Base-by-base conservation (phyloP, 345 rosid genomes). In the Linum trigynum region DNA sequence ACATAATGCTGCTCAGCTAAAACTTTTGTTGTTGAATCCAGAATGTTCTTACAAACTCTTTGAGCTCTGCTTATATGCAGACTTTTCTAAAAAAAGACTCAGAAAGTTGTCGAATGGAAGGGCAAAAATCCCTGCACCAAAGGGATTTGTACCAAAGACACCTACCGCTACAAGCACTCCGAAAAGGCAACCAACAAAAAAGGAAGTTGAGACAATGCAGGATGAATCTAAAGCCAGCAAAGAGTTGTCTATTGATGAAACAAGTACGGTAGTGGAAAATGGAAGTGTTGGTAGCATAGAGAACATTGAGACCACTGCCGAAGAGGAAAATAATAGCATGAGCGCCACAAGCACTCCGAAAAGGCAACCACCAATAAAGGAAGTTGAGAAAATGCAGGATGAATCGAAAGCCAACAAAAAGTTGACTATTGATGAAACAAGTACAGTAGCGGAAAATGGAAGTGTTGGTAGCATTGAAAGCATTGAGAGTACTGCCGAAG, bases 31-130 rank as follows among this genome's bases (percentile, higher is more conserved):
- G 32, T 23, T 23, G 32, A 48, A 48, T 48, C 14, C 53, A 48
- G 9, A 48, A 38, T 62, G 14, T 50, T 16, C 16, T 61, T 5
- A 43, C 0, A 23, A 23, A 23, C 32, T 23, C 32, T 23, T 23
- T 23, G 32, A 23, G 32, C 32, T 23, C 32, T 43, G 16, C 70
- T 38, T 17, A 39, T 43, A 16, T 45, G 45, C 77, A 89, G 98
- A 89, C 77, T 92, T 84, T 79, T 76, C 88, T 9, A 80, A 71
- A 79, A 81, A 78, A 82, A 92, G 79, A 74, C 86, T 66, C 43
- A 82, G 78, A 74, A 86, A 65, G 69, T 55, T 58, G 39, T 69
- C 88, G 9, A 66, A 74, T 48, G 76, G 83, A 16, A 79, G 78
- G 60, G 70, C 89, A 11, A 81, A 75, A 79, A 80, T 72, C 57